Conservation (phyloP, 2,329 filamentous ascomycete genomes). For the Fusarium sambucinum region DNA sequence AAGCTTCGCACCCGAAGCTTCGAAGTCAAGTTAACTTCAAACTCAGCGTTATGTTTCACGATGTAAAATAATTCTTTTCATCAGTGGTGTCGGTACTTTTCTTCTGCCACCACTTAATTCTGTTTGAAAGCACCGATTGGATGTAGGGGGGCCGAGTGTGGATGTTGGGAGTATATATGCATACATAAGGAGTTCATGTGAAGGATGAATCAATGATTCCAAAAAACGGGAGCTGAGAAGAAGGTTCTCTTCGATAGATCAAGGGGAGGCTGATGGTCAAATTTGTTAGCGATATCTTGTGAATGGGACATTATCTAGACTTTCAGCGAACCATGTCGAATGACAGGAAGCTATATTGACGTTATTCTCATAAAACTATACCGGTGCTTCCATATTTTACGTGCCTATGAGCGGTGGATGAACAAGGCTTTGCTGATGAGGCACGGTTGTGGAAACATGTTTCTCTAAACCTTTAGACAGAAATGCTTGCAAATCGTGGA, state of each 20-base stretch:
- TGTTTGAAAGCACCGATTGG: background rate
- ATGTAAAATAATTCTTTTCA: conserved; percentile 36
- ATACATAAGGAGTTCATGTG: conserved; percentile 19
- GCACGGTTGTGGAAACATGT: background rate
- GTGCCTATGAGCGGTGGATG: background rate
- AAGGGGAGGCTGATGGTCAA: background rate
- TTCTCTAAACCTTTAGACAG: background rate
- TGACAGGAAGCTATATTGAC: background rate
- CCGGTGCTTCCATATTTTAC: background rate
- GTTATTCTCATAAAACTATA: background rate
- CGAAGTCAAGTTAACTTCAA: background rate
- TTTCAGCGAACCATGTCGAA: background rate
- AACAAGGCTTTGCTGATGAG: background rate
- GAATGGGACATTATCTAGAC: background rate
- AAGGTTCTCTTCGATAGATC: conserved; percentile 12
- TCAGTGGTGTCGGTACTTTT: conserved; percentile 10
- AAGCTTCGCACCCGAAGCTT: background rate
- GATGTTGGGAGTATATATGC: background rate
- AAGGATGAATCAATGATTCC: conserved; percentile 33
- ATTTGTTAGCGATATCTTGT: conserved; percentile 2
- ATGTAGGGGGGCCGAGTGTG: conserved; percentile 1
- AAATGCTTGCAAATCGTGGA: background rate
- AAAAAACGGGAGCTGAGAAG: conserved; percentile 19
- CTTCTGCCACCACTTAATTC: conserved; percentile 11
- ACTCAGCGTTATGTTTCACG: background rate